These are phyloP conservation scores for Yarrowia sp. DNA, from an alignment of 805 yeast genomes.

Conservation along the genomic window DNA sequence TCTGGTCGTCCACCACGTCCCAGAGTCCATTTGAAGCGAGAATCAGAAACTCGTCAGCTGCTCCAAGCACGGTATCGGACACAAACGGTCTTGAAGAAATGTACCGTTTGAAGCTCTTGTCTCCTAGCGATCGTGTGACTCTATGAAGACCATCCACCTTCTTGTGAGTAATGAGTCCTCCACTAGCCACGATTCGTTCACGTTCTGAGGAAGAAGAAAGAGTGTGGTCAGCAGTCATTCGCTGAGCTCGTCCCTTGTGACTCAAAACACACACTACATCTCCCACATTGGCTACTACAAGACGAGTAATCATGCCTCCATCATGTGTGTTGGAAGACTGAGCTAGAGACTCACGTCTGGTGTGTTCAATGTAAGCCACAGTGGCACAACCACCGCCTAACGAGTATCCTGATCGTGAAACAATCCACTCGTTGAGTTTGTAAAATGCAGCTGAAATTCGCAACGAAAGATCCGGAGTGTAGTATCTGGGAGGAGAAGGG, in stretches of 20 bases:
- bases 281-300: slow-evolving; percentile 20
- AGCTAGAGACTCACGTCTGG: background rate
- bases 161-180: slow-evolving; percentile 19
- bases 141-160: slow-evolving; percentile 77
- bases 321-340: background rate
- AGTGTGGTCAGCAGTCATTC: slow-evolving; percentile 17
- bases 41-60: slow-evolving; percentile 64
- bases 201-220: slow-evolving; percentile 3
- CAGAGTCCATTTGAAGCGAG: slow-evolving; percentile 87
- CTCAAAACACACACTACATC: background rate
- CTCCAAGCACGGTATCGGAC: slow-evolving; percentile 53
- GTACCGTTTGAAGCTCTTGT: slow-evolving; percentile 66
- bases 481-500: background rate
- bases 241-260: slow-evolving; percentile 17
- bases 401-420: background rate
- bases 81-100: slow-evolving; percentile 73
- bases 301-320: background rate
- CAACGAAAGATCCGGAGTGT: slow-evolving; percentile 1
- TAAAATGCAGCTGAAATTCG: slow-evolving; percentile 14
- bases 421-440: slow-evolving; percentile 18
- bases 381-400: slow-evolving; percentile 21
- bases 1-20: slow-evolving; percentile 76
- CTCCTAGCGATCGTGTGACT: slow-evolving; percentile 80
- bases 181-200: slow-evolving; percentile 20
- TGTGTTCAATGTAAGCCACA: slow-evolving; percentile 8